phyloP scores from a whole-genome alignment of 805 yeast species.

The Kuraishia hungarica region DNA sequence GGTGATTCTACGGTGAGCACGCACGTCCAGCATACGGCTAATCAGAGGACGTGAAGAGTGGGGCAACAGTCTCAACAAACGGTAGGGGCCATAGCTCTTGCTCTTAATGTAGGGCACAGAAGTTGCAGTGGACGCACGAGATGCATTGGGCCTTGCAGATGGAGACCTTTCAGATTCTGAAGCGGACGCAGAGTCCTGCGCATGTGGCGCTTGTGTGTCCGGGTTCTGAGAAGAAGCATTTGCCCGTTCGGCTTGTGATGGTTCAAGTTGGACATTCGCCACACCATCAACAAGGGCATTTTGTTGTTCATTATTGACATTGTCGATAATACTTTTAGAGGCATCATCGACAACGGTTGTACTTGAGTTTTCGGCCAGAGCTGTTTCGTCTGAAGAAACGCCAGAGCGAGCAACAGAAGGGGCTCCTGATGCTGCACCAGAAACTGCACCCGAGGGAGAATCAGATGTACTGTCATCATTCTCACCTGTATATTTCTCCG shows the following conservation, averaged over 20 bases:
- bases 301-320: background rate
- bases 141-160: background rate
- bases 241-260: no score
- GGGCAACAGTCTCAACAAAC: conserved; percentile 68
- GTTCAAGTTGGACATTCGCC: background rate
- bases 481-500: background rate
- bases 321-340: background rate
- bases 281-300: background rate
- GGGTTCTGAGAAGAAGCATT: no score
- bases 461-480: background rate
- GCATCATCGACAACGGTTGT: background rate
- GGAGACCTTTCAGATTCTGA: background rate
- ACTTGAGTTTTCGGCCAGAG: background rate
- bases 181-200: background rate
- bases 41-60: conserved; percentile 53
- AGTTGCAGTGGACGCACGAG: background rate
- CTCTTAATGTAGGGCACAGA: background rate
- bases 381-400: background rate
- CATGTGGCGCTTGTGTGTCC: background rate
- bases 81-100: conserved; percentile 52
- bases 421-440: background rate
- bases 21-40: conserved; percentile 53
- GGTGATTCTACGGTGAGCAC: conserved; percentile 47
- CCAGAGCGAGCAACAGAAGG: background rate
- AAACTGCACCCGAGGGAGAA: background rate